Conservation (phyloP, 163 green algal species). For the Scenedesmus sp. region DNA sequence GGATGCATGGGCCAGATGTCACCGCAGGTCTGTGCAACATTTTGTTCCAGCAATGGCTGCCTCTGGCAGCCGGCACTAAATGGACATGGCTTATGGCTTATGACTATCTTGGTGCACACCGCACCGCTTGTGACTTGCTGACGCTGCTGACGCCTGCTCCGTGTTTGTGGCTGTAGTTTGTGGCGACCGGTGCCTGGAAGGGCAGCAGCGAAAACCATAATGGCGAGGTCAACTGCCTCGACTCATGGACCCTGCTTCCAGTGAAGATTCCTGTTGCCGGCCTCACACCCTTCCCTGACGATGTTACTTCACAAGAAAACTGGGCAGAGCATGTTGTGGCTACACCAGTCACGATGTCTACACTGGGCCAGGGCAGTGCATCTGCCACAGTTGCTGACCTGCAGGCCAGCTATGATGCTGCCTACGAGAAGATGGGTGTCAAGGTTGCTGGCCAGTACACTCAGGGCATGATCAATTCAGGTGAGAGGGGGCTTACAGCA, state of each 20-base stretch:
- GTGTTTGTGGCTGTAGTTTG: background rate
- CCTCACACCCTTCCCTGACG: conserved; percentile 31
- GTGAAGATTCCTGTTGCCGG: conserved; percentile 39
- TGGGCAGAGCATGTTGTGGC: conserved; percentile 13
- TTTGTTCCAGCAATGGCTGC: too few species aligned
- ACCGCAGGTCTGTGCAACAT: too few species aligned
- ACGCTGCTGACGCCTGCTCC: background rate
- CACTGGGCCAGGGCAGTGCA: background rate
- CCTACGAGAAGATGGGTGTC: background rate
- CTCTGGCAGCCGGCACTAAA: too few species aligned
- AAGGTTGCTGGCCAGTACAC: conserved; percentile 8
- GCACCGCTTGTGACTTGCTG: background rate
- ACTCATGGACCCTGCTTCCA: conserved; percentile 20
- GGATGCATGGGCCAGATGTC: too few species aligned
- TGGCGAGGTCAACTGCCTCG: conserved; percentile 30
- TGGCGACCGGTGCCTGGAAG: conserved; percentile 14
- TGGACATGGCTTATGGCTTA: too few species aligned
- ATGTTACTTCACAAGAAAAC: background rate
- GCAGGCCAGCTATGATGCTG: background rate
- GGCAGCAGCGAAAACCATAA: background rate
- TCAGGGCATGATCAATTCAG: conserved; percentile 47
- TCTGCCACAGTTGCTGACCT: background rate
- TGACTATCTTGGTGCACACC: background rate
- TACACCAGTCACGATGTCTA: conserved; percentile 21
- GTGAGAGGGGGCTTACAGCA: background rate